Percentiles rank a stretch among this genome's conserved stretches.
These are phyloP conservation scores for Chaetomiaceae sp. DNA, from an alignment of 2,329 filamentous ascomycete genomes.

Conservation along the genomic window DNA sequence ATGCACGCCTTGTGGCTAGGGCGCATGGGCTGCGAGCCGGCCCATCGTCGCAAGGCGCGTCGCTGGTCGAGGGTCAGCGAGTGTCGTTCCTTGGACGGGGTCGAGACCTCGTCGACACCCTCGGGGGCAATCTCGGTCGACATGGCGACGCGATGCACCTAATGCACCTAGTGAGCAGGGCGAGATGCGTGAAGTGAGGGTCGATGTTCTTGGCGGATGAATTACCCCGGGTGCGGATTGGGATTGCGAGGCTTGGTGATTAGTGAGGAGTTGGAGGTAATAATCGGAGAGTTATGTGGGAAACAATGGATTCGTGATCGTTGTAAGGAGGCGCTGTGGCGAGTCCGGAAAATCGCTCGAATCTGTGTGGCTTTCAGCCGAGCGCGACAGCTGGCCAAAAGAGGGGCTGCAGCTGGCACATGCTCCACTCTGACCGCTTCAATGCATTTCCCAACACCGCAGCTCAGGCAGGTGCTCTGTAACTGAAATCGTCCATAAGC, in stretches of 20 bases:
- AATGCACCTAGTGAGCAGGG: slow-evolving; percentile 6
- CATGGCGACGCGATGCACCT: slow-evolving; percentile 12
- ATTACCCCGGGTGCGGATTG: slow-evolving; percentile 6
- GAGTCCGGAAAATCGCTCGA: not conserved
- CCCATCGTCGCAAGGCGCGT: slow-evolving; percentile 56
- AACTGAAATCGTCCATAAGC: too few relatives aligned
- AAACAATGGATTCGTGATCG: slow-evolving; percentile 19
- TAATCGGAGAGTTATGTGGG: slow-evolving; percentile 22
- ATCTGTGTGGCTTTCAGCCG: too few relatives aligned
- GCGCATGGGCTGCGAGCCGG: slow-evolving; percentile 50
- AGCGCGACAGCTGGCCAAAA: too few relatives aligned
- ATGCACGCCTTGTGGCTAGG: slow-evolving; percentile 59
- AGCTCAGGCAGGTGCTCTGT: too few relatives aligned
- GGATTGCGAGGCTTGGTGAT: slow-evolving; percentile 16
- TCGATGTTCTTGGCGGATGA: slow-evolving; percentile 3
- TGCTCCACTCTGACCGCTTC: too few relatives aligned
- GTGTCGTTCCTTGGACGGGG: slow-evolving; percentile 46
- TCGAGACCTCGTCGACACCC: slow-evolving; percentile 15
- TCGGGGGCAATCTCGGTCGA: slow-evolving; percentile 19
- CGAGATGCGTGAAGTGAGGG: slow-evolving; percentile 11
- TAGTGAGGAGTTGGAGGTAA: slow-evolving; percentile 21
- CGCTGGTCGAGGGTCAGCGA: slow-evolving; percentile 59
- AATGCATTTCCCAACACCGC: too few relatives aligned
- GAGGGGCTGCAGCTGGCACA: too few relatives aligned
- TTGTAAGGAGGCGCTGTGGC: slow-evolving; percentile 21